Base-by-base conservation (phyloP, 495 filamentous ascomycete genomes). In the Hypoxylon crocopeplum region DNA sequence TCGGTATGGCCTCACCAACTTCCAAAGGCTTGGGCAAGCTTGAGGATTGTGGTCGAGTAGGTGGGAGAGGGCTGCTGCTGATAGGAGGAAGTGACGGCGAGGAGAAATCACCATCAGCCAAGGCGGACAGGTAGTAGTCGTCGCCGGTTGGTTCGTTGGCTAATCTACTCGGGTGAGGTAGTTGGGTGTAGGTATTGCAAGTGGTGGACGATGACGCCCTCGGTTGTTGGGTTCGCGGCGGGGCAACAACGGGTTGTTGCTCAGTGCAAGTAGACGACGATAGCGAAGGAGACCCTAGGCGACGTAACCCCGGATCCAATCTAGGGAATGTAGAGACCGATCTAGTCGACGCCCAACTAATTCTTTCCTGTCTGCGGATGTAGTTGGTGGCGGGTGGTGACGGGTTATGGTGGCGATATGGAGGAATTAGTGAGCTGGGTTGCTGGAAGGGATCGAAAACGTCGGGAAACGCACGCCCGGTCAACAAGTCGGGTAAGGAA, bases 1-100 rank as follows among this genome's bases (percentile, higher is more conserved):
- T 37, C 32, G 67, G 52, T 55, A 67, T 59, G 7, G 41, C 56
- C 10, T 56, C 59, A 13, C 59, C 57, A 7, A 61, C 16, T 30
- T 66, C 57, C 2, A 56, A 8, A 41, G 59, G 47, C 11, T 42
- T 61, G 0, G 60, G 65, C 25, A 55, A 17, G 30, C 51, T 56
- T 8, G 49, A 48, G 40, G 64, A 44, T 24, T 58, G 39, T 20
- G 60, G 30, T 44, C 51, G 13, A 37, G 53, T 42, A 62, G 59
- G 52, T 12, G 17, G 69, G 1, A 57, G 54, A 44, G 53, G 54
- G 7, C 53, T 55, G 24, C 58, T 65, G 19, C 55, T 66, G 27
- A 66, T 48, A 0, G 68, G 64, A 7, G 68, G 64, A n/a, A 70
- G 42, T 11, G 68, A 77, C 17, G 74, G 74, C 20, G 70, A 76